phyloP scores from a whole-genome alignment of 768 basidiomycete species.

The Psilocybe cyanescens region DNA sequence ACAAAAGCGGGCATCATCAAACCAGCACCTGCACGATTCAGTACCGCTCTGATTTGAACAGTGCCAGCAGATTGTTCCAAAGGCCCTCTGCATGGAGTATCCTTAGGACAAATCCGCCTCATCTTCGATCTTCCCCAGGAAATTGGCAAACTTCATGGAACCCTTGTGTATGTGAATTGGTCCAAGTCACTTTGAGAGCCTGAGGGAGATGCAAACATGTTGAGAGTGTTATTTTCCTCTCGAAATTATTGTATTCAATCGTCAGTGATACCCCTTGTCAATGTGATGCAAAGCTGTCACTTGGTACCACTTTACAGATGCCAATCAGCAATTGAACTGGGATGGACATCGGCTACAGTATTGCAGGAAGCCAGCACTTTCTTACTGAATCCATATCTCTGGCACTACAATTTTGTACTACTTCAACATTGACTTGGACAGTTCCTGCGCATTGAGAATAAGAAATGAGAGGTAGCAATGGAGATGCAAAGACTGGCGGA shows the following conservation, averaged over 20 bases:
- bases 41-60: constrained; percentile 11
- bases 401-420: constrained; percentile 28
- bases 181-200: constrained; percentile 9
- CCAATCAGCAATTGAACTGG: neutral
- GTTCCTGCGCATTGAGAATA: too few species aligned
- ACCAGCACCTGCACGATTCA: constrained; percentile 1
- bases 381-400: constrained; percentile 34
- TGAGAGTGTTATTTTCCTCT: constrained; percentile 1
- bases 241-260: constrained; percentile 8
- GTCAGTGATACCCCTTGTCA: constrained; percentile 6
- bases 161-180: constrained; percentile 11
- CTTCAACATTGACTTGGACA: constrained; percentile 8
- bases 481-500: too few species aligned
- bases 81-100: constrained; percentile 1
- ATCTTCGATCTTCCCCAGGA: neutral
- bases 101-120: constrained; percentile 7
- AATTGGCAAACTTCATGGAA: neutral
- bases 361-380: constrained; percentile 24
- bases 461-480: too few species aligned
- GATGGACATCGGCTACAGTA: constrained; percentile 22
- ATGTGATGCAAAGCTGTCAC: constrained; percentile 15
- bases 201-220: constrained; percentile 1
- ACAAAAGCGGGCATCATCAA: constrained; percentile 8
- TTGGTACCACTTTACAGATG: constrained; percentile 17
- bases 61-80: neutral